These are phyloP conservation scores for Penicillium taxi DNA, from an alignment of 495 filamentous ascomycete genomes.

Conservation along the genomic window DNA sequence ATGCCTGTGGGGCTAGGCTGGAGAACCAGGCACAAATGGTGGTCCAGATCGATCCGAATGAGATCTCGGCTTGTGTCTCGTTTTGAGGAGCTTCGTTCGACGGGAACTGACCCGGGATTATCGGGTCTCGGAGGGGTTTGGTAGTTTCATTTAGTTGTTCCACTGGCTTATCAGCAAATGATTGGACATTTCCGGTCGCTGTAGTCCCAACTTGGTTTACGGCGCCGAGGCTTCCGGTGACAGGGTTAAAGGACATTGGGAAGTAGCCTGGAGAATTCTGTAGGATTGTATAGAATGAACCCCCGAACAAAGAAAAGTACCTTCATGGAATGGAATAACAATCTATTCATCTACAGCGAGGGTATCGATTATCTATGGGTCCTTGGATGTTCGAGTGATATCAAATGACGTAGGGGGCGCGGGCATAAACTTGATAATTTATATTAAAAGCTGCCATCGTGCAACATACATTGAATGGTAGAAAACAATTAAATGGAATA, in stretches of 20 bases:
- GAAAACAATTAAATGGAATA: conserved; percentile 4
- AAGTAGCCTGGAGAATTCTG: not conserved
- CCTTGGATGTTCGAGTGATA: too few relatives aligned
- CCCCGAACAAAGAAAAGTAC: not conserved
- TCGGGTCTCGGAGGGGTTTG: conserved; percentile 16
- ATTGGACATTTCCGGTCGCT: conserved; percentile 13
- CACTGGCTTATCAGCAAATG: conserved; percentile 11
- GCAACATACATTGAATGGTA: not conserved
- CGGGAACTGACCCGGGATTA: conserved; percentile 27
- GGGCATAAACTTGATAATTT: conserved; percentile 13
- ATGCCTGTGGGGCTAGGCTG: conserved; percentile 13
- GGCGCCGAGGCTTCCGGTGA: conserved; percentile 19
- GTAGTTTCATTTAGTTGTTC: conserved; percentile 13
- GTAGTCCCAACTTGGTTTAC: conserved; percentile 12
- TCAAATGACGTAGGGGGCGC: conserved; percentile 21
- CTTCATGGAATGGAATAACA: not conserved
- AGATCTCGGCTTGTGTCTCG: conserved; percentile 10
- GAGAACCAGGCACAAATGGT: conserved; percentile 11
- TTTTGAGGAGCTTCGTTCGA: conserved; percentile 18
- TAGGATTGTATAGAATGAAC: not conserved
- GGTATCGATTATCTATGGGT: conserved; percentile 8
- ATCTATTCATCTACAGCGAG: not conserved
- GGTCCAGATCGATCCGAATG: conserved; percentile 11
- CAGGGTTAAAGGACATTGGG: conserved; percentile 25
- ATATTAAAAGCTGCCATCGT: conserved; percentile 18